Percentiles rank a stretch among this genome's conserved stretches.
Conservation (phyloP, 1,284 basidiomycete genomes). For the Malassezia nana region DNA sequence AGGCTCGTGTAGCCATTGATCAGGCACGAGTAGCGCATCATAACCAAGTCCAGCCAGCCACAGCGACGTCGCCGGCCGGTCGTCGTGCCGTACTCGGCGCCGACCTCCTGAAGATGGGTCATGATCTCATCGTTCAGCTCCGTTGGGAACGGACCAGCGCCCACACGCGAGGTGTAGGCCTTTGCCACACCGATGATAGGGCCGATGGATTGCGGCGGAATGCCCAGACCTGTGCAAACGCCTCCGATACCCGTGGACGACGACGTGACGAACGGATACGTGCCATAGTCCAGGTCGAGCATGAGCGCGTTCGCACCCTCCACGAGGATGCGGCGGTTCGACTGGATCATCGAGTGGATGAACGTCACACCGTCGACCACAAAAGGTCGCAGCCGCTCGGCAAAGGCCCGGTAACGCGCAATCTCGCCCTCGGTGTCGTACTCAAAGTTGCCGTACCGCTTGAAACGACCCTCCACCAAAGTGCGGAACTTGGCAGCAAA, state of each 20-base stretch:
- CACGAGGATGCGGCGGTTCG: constrained; percentile 72
- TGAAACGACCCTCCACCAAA: constrained; percentile 91
- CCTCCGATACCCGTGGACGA: constrained; percentile 86
- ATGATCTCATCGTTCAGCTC: constrained; percentile 83
- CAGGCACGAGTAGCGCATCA: constrained; percentile 78
- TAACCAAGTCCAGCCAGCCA: constrained; percentile 94
- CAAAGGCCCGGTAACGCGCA: constrained; percentile 73
- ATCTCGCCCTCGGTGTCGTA: constrained; percentile 98
- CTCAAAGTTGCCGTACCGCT: constrained; percentile 94
- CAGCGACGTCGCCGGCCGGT: constrained; percentile 85
- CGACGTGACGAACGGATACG: constrained; percentile 92
- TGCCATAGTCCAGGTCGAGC: constrained; percentile 96
- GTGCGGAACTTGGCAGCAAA: constrained; percentile 89
- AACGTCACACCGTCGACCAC: constrained; percentile 79
- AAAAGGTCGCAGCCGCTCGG: constrained; percentile 73
- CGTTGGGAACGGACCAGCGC: constrained; percentile 92
- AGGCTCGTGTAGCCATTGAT: constrained; percentile 92
- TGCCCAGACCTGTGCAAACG: constrained; percentile 88
- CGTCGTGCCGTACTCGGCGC: constrained; percentile 79
- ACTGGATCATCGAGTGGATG: constrained; percentile 65
- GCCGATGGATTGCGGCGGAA: constrained; percentile 78
- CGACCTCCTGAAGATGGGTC: constrained; percentile 81
- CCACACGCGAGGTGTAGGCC: constrained; percentile 94
- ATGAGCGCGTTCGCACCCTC: constrained; percentile 97
- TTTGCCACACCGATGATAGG: constrained; percentile 84